Base-by-base conservation (phyloP, 163 green algal species). In the Smithsoniella earleae region DNA sequence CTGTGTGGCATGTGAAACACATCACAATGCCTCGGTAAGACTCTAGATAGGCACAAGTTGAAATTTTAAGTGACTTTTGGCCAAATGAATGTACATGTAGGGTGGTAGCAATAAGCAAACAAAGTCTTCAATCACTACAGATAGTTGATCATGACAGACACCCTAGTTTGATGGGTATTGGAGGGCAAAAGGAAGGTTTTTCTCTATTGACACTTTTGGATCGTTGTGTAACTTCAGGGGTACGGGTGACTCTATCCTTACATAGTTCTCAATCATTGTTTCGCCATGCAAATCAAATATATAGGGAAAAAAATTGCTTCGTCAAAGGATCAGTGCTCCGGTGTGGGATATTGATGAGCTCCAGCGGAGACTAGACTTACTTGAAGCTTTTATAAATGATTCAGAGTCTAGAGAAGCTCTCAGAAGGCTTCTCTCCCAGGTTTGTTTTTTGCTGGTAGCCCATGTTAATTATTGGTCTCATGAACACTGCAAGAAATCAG, bases 81-180 rank as follows among this genome's bases (percentile, higher is more conserved):
- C 58, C 20, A 4, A 1, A 54, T 54, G 16, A 27, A 43, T 31
- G 40, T 33, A 33, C 20, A 34, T 69, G 27, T 31, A 69, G 58
- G 25, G 16, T 34, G 28, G 25, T 69, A 13, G 27, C 31, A 16
- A 43, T 69, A 33, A 69, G 58, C 25, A 69, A 69, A 33, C 27
- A 30, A 10, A 36, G 30, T 5, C 25, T 69, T 30, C 20, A 16
- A 5, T 69, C 58, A 28, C 25, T 69, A n/a, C 18, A 33, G 4
- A 69, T 69, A n/a, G 22, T 69, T 16, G 2, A 69, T 38, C n/a
- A 43, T 40, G 58, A 69, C 27, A 33, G 58, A 16, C 58, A 69
- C 25, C 58, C 58, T 16, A 38, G n/a, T 16, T 31, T 69, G 30
- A 69, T 69, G 58, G 58, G 58, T n/a, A 69, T 69, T 38, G 58